Percentiles rank a stretch among this genome's conserved stretches.
Conservation (phyloP, 257 asterid genomes). For the Scutellaria galericulata region DNA sequence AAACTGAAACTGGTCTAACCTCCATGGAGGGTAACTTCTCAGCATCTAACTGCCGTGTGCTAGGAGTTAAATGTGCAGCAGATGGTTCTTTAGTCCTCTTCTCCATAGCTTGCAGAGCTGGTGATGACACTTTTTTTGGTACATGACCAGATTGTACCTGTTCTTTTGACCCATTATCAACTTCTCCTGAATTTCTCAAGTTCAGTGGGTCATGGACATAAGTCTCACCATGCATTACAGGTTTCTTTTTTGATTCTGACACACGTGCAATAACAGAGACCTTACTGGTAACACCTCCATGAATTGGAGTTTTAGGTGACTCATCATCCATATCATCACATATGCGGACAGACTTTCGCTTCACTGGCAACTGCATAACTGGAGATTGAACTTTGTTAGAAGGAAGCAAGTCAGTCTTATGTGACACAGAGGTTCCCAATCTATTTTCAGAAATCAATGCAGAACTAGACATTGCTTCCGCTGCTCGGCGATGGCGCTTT, state of each 20-base stretch:
- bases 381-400: slow-evolving; percentile 45
- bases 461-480: slow-evolving; percentile 45
- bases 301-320: slow-evolving; percentile 83
- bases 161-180: slow-evolving; percentile 50
- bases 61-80: slow-evolving; percentile 37
- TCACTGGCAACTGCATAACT: slow-evolving; percentile 45
- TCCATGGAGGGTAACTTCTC: slow-evolving; percentile 45
- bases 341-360: slow-evolving; percentile 80
- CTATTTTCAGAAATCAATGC: slow-evolving; percentile 42
- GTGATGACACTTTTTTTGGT: slow-evolving; percentile 39
- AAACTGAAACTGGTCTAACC: slow-evolving; percentile 46
- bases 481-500: slow-evolving; percentile 67
- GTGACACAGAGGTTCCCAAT: slow-evolving; percentile 42
- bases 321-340: slow-evolving; percentile 70
- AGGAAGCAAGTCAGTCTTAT: slow-evolving; percentile 42
- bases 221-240: slow-evolving; percentile 38
- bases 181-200: slow-evolving; percentile 42
- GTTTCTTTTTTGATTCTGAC: slow-evolving; percentile 45
- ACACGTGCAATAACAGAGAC: slow-evolving; percentile 37
- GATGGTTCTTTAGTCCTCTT: slow-evolving; percentile 47
- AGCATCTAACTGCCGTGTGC: slow-evolving; percentile 44
- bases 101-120: slow-evolving; percentile 49
- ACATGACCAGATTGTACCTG: slow-evolving; percentile 43
- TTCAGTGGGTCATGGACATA: slow-evolving; percentile 36
- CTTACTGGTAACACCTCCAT: slow-evolving; percentile 64